Percentiles rank a stretch among this genome's conserved stretches.
These are phyloP conservation scores for Pilobolus umbonatus DNA, from an alignment of 192 early-diverging fungal species.

Conservation along the genomic window DNA sequence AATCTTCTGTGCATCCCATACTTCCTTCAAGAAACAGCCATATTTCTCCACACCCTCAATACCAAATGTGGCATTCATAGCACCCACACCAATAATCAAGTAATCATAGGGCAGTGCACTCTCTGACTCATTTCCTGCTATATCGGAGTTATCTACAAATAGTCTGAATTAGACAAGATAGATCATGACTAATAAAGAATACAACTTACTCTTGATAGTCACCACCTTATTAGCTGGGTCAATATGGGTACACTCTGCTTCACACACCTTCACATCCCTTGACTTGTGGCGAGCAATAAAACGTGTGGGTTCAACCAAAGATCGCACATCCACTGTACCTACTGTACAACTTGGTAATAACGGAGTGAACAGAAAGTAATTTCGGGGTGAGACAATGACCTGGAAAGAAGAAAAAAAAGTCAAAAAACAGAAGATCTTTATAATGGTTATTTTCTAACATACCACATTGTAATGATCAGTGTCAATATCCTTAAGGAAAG, in stretches of 20 bases:
- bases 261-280: conserved; percentile 79
- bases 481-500: conserved; percentile 36
- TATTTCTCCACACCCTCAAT: conserved; percentile 71
- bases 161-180: neutral
- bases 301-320: conserved; percentile 83
- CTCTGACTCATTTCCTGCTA: conserved; percentile 52
- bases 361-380: conserved; percentile 85
- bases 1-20: conserved; percentile 78
- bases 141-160: conserved; percentile 63
- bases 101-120: conserved; percentile 70
- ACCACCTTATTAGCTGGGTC: conserved; percentile 76
- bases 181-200: conserved; percentile 38
- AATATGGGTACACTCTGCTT: conserved; percentile 86
- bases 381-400: conserved; percentile 71
- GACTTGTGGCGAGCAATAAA: conserved; percentile 85
- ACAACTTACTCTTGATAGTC: conserved; percentile 57
- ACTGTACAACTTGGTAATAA: conserved; percentile 72
- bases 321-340: conserved; percentile 84
- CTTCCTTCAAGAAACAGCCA: conserved; percentile 73
- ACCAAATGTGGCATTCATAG: conserved; percentile 76
- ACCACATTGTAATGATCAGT: conserved; percentile 40
- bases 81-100: conserved; percentile 69
- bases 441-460: neutral
- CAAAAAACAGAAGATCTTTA: neutral
- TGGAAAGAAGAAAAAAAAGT: conserved; percentile 10